Evolutionary conservation across 2,329 filamentous ascomycete species (phyloP), one percentile per base, ranked within the genome.

Genomic region (Stagonosporopsis cucurbitacearum): DNA sequence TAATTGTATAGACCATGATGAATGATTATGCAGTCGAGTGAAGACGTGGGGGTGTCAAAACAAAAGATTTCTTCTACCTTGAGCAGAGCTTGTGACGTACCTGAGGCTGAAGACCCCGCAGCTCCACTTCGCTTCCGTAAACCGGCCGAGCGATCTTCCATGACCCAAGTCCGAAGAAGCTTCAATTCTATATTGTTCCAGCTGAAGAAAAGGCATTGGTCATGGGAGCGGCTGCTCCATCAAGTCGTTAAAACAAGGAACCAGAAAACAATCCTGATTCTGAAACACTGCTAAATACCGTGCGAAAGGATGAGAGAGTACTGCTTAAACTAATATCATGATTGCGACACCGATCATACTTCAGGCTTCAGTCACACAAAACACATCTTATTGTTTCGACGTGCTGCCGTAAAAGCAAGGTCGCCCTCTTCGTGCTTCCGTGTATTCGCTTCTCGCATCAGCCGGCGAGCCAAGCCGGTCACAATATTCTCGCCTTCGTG

Each of bases 1-100:
- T 85, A 64, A 89, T 85, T 58, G 86, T 88, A 77, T 89, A 89
- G 63, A 88, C 86, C 85, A 88, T 88, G 13, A 4, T 49, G 33
- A 22, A 15, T 15, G 7, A 12, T 30, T 50, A 15, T 20, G 6
- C 25, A 17, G 30, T 40, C 41, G 36, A 36, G 36, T 46, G 41
- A 46, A 12, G 13, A 37, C 13, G 19, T 11, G 25, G 17, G 11
- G 46, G 9, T 37, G 28, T 17, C 36, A 20, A 36, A 47, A 47
- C 39, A 30, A 47, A 56, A 56, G 53, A 37, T 43, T 56, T 56
- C 43, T 46, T 45, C 39, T 35, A 20, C 5, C 12, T 28, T 12
- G 4, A 32, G 53, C 53, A 47, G 47, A 51, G 47, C 53, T 48
- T 47, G 37, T 51, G 53, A 56, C 47, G 53, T 51, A 56, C 32